Percentiles rank a stretch among this genome's conserved stretches.
Conservation (phyloP, 768 basidiomycete genomes). For the Macrolepiota dolichaula region DNA sequence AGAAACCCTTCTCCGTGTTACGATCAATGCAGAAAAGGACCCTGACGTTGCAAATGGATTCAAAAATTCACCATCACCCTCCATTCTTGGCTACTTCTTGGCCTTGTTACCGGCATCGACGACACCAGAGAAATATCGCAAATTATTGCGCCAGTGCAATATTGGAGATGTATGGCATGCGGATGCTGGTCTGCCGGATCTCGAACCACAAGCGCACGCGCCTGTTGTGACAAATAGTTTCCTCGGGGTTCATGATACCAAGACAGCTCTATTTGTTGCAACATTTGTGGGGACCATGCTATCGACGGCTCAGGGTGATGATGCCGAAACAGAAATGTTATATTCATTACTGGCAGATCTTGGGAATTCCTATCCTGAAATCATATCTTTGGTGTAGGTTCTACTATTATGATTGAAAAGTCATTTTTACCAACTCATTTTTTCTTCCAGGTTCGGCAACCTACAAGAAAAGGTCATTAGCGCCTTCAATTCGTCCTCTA, state of each 20-base stretch:
- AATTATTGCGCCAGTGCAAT: slow-evolving; percentile 61
- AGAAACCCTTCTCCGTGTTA: slow-evolving; percentile 60
- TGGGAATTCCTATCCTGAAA: slow-evolving; percentile 63
- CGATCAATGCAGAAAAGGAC: slow-evolving; percentile 40
- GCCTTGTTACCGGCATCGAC: slow-evolving; percentile 72
- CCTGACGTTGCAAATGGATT: slow-evolving; percentile 32
- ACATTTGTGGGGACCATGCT: slow-evolving; percentile 79
- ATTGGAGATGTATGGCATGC: slow-evolving; percentile 44
- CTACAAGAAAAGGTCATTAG: slow-evolving; percentile 75
- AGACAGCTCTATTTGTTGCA: slow-evolving; percentile 66
- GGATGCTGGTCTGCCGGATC: slow-evolving; percentile 34
- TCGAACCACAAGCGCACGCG: slow-evolving; percentile 40
- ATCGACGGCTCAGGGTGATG: slow-evolving; percentile 71
- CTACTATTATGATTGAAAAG: not conserved
- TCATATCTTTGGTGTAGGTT: slow-evolving; percentile 69
- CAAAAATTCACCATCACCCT: slow-evolving; percentile 44
- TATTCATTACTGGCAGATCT: slow-evolving; percentile 76
- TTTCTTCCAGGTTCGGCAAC: slow-evolving; percentile 63
- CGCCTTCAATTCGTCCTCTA: slow-evolving; percentile 67
- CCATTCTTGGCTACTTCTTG: slow-evolving; percentile 76
- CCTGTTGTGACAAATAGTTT: slow-evolving; percentile 54
- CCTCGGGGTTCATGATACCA: slow-evolving; percentile 60
- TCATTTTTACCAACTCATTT: slow-evolving; percentile 11
- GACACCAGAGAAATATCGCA: slow-evolving; percentile 49
- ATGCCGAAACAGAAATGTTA: slow-evolving; percentile 77